Evolutionary conservation across 2,329 filamentous ascomycete genomes (phyloP).

Genomic region (Sclerotinia subarctica): DNA sequence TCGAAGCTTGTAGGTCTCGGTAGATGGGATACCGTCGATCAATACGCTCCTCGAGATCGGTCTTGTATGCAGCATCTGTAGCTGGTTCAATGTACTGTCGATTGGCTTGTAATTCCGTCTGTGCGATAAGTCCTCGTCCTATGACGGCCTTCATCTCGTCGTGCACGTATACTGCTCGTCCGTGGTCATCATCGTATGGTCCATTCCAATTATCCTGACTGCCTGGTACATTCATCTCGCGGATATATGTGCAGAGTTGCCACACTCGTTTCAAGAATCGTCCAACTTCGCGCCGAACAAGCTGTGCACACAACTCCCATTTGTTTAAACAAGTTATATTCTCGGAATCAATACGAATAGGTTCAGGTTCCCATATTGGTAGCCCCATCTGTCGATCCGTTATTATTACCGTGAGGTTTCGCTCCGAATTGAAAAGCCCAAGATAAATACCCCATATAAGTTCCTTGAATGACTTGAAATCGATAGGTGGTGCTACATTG

Average conservation of each 20-base stretch:
- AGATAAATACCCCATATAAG: slow-evolving; percentile 15
- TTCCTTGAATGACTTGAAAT: slow-evolving; percentile 9
- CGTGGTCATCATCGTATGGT: slow-evolving; percentile 17
- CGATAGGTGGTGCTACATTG: slow-evolving; percentile 10
- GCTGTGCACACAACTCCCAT: slow-evolving; percentile 9
- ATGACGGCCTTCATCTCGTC: slow-evolving; percentile 3
- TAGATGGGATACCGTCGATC: slow-evolving; percentile 18
- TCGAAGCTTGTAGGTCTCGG: slow-evolving; percentile 9
- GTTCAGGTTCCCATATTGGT: slow-evolving; percentile 7
- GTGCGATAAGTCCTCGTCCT: slow-evolving; percentile 7
- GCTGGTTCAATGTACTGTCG: slow-evolving; percentile 14
- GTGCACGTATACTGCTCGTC: slow-evolving; percentile 17
- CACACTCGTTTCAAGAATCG: slow-evolving; percentile 12
- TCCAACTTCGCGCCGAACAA: not conserved
- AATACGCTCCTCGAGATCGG: slow-evolving; percentile 12
- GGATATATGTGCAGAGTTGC: not conserved
- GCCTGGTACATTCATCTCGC: not conserved
- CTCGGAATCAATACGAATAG: slow-evolving; percentile 3
- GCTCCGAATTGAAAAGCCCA: slow-evolving; percentile 17
- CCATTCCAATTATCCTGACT: slow-evolving; percentile 16
- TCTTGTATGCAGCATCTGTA: slow-evolving; percentile 8
- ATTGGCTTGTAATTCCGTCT: not conserved
- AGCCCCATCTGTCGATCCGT: slow-evolving; percentile 3
- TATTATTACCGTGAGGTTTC: slow-evolving; percentile 9
- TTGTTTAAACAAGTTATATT: slow-evolving; percentile 7